phyloP scores from a whole-genome alignment of 805 yeast genomes.

The Wickerhamiella bombiphila region DNA sequence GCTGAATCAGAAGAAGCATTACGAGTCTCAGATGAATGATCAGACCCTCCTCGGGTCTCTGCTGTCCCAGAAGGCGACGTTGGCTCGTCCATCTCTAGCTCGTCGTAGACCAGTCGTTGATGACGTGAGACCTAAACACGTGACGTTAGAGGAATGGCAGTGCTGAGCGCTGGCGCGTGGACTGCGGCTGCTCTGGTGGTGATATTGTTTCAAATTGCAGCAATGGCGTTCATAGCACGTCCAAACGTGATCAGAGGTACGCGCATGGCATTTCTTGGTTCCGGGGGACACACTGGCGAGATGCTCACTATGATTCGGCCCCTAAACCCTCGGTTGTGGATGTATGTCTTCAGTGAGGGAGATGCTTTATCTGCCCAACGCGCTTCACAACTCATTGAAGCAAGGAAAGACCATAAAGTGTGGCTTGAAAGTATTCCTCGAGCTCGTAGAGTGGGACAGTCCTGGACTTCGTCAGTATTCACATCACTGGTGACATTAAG shows the following conservation, averaged over 20 bases:
- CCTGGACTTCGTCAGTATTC: slow-evolving; percentile 31
- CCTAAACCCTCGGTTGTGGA: slow-evolving; percentile 4
- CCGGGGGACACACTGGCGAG: slow-evolving; percentile 97
- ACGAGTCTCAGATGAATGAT: too few relatives aligned
- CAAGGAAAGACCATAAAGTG: neutral
- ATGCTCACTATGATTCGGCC: slow-evolving; percentile 54
- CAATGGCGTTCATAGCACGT: neutral
- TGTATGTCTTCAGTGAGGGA: slow-evolving; percentile 33
- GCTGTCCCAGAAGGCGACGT: too few relatives aligned
- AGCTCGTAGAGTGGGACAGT: slow-evolving; percentile 50
- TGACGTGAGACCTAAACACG: too few relatives aligned
- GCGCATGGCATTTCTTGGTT: slow-evolving; percentile 58
- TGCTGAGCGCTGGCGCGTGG: too few relatives aligned
- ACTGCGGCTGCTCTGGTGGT: neutral
- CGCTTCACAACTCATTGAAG: neutral
- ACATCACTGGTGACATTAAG: slow-evolving; percentile 31
- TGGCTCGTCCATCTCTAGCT: too few relatives aligned
- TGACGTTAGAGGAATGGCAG: too few relatives aligned
- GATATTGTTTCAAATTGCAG: neutral
- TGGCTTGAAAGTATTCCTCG: slow-evolving; percentile 27
- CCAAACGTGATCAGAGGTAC: neutral
- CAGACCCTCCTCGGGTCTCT: too few relatives aligned
- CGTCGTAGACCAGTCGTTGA: too few relatives aligned
- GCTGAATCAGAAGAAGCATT: neutral
- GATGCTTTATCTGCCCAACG: slow-evolving; percentile 28